These are phyloP conservation scores for Triticum turgidum DNA, from an alignment of 176 grass and related monocot species.

Conservation along the genomic window DNA sequence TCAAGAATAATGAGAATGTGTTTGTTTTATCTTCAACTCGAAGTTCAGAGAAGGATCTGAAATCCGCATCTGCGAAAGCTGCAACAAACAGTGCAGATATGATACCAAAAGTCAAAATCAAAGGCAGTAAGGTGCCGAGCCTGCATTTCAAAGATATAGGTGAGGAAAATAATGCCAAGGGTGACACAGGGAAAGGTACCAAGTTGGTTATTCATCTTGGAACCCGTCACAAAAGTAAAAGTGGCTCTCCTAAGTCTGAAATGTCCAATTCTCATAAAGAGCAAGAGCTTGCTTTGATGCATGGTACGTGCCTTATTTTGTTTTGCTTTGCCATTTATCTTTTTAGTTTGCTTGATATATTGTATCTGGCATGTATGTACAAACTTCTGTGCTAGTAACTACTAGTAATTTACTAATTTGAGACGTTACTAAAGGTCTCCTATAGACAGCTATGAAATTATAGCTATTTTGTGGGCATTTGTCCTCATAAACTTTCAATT, in stretches of 20 bases:
- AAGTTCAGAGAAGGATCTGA: constrained; percentile 47
- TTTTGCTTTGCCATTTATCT: constrained; percentile 30
- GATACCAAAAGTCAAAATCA: constrained; percentile 73
- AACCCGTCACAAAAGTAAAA: constrained; percentile 74
- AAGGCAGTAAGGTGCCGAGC: constrained; percentile 55
- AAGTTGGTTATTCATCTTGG: constrained; percentile 95
- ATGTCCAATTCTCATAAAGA: constrained; percentile 74
- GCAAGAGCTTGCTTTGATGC: constrained; percentile 51
- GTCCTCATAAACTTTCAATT: not conserved
- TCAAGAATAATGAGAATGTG: constrained; percentile 39
- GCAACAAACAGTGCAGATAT: constrained; percentile 30
- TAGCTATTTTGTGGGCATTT: not conserved
- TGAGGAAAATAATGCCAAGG: constrained; percentile 57
- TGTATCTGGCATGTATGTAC: constrained; percentile 19
- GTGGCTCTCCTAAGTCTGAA: constrained; percentile 79
- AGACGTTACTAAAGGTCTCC: not conserved
- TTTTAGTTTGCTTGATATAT: constrained; percentile 29
- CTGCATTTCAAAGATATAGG: constrained; percentile 64
- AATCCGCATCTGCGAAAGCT: constrained; percentile 32
- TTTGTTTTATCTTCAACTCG: constrained; percentile 49
- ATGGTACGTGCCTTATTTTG: constrained; percentile 57
- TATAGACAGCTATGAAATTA: not conserved
- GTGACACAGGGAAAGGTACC: constrained; percentile 66
- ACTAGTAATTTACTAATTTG: not conserved
- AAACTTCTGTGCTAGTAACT: not conserved